A percentile compares a stretch with the other conserved stretches of the same genome.
phyloP scores from a whole-genome alignment of 805 yeast genomes.

The Ogataea henricii region DNA sequence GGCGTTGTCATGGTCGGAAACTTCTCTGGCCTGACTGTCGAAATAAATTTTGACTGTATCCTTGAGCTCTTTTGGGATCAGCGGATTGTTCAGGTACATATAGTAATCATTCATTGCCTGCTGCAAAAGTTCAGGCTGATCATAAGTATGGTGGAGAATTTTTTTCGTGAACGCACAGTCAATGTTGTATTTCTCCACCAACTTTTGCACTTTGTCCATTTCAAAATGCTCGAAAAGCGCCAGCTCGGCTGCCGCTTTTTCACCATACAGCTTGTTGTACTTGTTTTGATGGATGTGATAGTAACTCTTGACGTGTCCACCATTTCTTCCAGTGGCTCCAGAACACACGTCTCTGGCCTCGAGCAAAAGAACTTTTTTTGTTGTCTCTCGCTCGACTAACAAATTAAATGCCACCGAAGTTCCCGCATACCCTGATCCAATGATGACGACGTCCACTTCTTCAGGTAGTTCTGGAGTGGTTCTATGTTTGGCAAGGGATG shows the following conservation, averaged over 20 bases:
- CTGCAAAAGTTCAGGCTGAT: slow-evolving; percentile 17
- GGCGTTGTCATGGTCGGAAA: slow-evolving; percentile 31
- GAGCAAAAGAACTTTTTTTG: slow-evolving; percentile 13
- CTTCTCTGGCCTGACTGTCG: slow-evolving; percentile 34
- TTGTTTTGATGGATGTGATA: slow-evolving; percentile 23
- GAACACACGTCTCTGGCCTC: slow-evolving; percentile 38
- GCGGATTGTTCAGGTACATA: slow-evolving; percentile 31
- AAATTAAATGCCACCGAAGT: slow-evolving; percentile 41
- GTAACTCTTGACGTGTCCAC: slow-evolving; percentile 47
- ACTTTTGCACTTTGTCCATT: slow-evolving; percentile 33
- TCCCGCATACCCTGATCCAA: slow-evolving; percentile 51
- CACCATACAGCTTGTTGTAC: slow-evolving; percentile 22
- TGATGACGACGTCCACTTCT: slow-evolving; percentile 40
- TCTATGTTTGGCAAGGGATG: slow-evolving; percentile 27
- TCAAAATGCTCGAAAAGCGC: slow-evolving; percentile 40
- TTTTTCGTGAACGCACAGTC: slow-evolving; percentile 42
- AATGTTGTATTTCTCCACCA: slow-evolving; percentile 36
- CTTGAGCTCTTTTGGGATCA: slow-evolving; percentile 29
- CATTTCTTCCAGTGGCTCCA: slow-evolving; percentile 49
- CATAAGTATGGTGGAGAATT: slow-evolving; percentile 38
- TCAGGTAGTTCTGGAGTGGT: slow-evolving; percentile 35
- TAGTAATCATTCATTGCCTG: slow-evolving; percentile 25
- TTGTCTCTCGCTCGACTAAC: slow-evolving; percentile 32
- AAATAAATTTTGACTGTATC: slow-evolving; percentile 32
- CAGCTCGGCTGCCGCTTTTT: slow-evolving; percentile 36